These are phyloP conservation scores for Kwoniella shandongensis DNA, from an alignment of 768 basidiomycete genomes.

Conservation along the genomic window DNA sequence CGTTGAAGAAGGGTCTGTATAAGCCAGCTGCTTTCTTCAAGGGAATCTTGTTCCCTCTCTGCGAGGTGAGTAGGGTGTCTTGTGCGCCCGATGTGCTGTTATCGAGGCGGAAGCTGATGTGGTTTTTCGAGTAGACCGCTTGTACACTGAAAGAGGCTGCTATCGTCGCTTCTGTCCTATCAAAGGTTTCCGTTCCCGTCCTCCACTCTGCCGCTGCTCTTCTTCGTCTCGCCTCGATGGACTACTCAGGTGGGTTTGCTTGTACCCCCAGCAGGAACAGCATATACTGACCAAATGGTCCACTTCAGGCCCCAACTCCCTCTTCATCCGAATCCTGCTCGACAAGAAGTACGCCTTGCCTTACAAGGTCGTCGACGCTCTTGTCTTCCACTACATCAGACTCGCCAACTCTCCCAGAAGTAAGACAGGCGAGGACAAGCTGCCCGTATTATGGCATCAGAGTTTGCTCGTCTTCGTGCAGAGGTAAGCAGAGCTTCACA, in stretches of 20 bases:
- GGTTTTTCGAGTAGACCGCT: slow-evolving; percentile 59
- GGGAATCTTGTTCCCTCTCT: slow-evolving; percentile 90
- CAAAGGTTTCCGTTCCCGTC: slow-evolving; percentile 90
- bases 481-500: slow-evolving; percentile 68
- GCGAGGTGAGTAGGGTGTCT: slow-evolving; percentile 65
- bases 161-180: slow-evolving; percentile 85
- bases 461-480: slow-evolving; percentile 91
- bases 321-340: slow-evolving; percentile 92
- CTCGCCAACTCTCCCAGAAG: slow-evolving; percentile 78
- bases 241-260: slow-evolving; percentile 72
- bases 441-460: slow-evolving; percentile 99
- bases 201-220: slow-evolving; percentile 94
- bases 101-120: too few species aligned
- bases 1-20: slow-evolving; percentile 85
- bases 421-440: slow-evolving; percentile 67
- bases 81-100: background rate
- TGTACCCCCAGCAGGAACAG: background rate
- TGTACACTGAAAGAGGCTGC: slow-evolving; percentile 93
- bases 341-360: slow-evolving; percentile 98
- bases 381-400: slow-evolving; percentile 97
- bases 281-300: background rate
- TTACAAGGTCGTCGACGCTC: slow-evolving; percentile 94
- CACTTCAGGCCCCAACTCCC: slow-evolving; percentile 74
- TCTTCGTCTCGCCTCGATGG: slow-evolving; percentile 90
- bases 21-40: slow-evolving; percentile 99